These are phyloP conservation scores for Solanum chiquidenum DNA, from an alignment of 257 asterid genomes.

Conservation along the genomic window DNA sequence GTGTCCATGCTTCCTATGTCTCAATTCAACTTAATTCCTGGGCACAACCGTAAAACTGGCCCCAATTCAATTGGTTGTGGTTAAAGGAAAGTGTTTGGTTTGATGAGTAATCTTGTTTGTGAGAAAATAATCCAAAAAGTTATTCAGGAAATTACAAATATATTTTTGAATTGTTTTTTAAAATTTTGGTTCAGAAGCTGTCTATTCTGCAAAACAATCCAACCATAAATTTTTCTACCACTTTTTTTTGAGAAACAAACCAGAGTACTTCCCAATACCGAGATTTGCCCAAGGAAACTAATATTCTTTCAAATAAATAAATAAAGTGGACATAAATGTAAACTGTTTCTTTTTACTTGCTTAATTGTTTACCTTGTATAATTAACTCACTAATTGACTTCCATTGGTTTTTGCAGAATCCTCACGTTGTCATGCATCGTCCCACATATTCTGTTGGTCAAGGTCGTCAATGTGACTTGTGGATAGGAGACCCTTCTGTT, in stretches of 20 bases:
- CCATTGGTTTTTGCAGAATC: conserved; percentile 38
- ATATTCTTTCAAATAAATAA: not conserved
- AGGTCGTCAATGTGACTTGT: conserved; percentile 50
- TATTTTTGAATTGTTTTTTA: not conserved
- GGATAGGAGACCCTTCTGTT: conserved; percentile 54
- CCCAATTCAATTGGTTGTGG: not conserved
- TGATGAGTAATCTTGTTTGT: not conserved
- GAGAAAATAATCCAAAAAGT: not conserved
- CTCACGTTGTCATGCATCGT: conserved; percentile 51
- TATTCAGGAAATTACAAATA: not conserved
- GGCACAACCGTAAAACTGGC: not conserved
- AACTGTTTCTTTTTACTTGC: not conserved
- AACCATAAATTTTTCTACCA: not conserved
- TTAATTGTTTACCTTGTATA: not conserved
- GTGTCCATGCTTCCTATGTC: not conserved
- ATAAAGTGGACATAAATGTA: not conserved
- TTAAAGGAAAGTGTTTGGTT: not conserved
- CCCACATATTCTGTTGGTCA: conserved; percentile 46
- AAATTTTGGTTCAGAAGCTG: not conserved
- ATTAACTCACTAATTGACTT: not conserved
- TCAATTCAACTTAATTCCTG: not conserved
- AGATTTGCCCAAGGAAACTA: not conserved
- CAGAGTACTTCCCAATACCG: not conserved
- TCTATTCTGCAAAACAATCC: not conserved
- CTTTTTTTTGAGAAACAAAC: not conserved